phyloP scores from a whole-genome alignment of 1,139 yeast genomes.

The Geotrichum reessii region DNA sequence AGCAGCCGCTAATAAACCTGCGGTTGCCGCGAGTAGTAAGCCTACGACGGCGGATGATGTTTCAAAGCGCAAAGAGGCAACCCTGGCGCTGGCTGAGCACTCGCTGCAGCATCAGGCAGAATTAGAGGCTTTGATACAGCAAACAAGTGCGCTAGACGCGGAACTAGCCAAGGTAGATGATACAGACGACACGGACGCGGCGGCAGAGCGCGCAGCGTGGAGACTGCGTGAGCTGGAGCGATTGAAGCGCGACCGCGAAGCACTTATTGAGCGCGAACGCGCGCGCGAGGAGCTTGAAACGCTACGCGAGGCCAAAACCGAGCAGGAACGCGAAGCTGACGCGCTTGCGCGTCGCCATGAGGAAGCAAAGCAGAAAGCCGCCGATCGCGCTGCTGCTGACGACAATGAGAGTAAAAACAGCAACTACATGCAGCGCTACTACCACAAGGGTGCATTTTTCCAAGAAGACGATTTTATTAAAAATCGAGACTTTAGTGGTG shows the following conservation, averaged over 20 bases:
- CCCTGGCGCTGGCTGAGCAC: slow-evolving; percentile 32
- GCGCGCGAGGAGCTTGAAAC: slow-evolving; percentile 41
- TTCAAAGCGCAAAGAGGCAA: slow-evolving; percentile 26
- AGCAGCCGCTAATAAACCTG: neutral
- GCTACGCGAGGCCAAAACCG: slow-evolving; percentile 31
- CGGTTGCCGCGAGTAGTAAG: neutral
- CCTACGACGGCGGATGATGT: neutral
- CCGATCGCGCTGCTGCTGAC: slow-evolving; percentile 7
- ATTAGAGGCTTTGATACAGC: slow-evolving; percentile 5
- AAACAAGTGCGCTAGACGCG: slow-evolving; percentile 22
- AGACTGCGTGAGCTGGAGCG: slow-evolving; percentile 42
- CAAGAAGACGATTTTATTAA: slow-evolving; percentile 35
- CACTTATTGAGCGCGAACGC: slow-evolving; percentile 37
- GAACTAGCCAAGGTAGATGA: slow-evolving; percentile 44
- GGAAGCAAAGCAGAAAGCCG: slow-evolving; percentile 15
- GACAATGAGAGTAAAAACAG: slow-evolving; percentile 13
- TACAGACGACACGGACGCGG: slow-evolving; percentile 51
- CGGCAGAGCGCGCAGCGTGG: slow-evolving; percentile 45
- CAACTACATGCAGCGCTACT: slow-evolving; percentile 30
- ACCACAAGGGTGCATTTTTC: slow-evolving; percentile 38
- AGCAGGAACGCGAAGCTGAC: slow-evolving; percentile 30
- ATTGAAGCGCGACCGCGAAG: slow-evolving; percentile 41
- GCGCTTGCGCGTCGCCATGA: neutral
- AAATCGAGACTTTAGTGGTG: slow-evolving; percentile 30
- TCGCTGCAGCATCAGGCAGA: slow-evolving; percentile 28